Conservation (phyloP, 2,329 filamentous ascomycete species). For the Colletotrichum sp. region DNA sequence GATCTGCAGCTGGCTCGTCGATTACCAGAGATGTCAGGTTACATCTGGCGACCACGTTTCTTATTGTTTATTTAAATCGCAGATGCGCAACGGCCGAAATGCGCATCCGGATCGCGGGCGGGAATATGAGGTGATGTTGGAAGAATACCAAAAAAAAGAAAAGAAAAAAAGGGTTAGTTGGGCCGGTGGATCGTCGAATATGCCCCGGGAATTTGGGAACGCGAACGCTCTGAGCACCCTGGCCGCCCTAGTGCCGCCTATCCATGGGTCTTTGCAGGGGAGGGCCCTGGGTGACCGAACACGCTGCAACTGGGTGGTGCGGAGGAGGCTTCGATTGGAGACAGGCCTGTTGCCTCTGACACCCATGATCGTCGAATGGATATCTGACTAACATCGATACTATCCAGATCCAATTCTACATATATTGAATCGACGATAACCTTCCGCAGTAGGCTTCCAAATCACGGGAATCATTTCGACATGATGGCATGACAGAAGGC, state of each 20-base stretch:
- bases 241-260: background rate
- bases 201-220: background rate
- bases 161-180: background rate
- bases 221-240: background rate
- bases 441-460: background rate
- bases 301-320: background rate
- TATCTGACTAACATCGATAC: background rate
- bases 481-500: background rate
- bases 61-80: background rate
- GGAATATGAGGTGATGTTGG: background rate
- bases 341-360: background rate
- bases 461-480: background rate
- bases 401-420: background rate
- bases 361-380: background rate
- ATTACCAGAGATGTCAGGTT: background rate
- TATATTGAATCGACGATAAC: background rate
- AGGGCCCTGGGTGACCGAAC: background rate
- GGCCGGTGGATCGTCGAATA: background rate
- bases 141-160: background rate
- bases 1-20: background rate
- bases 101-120: background rate
- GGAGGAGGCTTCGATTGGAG: background rate
- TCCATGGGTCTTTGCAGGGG: background rate
- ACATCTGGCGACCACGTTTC: background rate
- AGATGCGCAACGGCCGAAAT: background rate